These are phyloP conservation scores for Naganishia friedmannii DNA, from an alignment of 768 basidiomycete species.

Conservation along the genomic window DNA sequence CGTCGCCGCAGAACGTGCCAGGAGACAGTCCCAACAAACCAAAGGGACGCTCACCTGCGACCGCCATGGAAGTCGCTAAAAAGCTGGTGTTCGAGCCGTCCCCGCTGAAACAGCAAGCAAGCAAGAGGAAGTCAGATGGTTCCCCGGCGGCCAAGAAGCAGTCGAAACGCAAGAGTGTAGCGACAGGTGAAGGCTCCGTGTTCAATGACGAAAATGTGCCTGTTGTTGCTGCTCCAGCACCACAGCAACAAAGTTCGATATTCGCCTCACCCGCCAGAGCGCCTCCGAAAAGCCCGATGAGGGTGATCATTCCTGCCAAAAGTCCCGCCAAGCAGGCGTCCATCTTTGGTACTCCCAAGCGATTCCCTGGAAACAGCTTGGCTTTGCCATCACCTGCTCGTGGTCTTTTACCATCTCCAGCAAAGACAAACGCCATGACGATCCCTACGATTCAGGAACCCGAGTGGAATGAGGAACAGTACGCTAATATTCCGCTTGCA, in stretches of 20 bases:
- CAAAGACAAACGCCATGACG: constrained; percentile 2
- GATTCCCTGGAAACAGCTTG: constrained; percentile 15
- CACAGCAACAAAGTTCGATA: neutral
- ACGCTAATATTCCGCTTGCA: constrained; percentile 41
- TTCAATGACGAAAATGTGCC: constrained; percentile 21
- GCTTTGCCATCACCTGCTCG: constrained; percentile 28
- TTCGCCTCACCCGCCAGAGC: constrained; percentile 17
- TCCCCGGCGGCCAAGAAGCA: neutral
- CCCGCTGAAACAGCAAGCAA: constrained; percentile 16
- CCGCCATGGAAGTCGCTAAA: constrained; percentile 49
- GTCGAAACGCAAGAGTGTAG: constrained; percentile 18
- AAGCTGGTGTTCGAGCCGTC: constrained; percentile 39
- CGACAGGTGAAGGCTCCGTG: neutral
- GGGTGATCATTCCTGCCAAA: constrained; percentile 13
- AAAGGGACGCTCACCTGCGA: constrained; percentile 38
- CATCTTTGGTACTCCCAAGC: constrained; percentile 24
- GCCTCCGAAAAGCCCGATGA: constrained; percentile 13
- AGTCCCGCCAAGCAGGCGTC: constrained; percentile 13
- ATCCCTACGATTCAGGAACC: constrained; percentile 17
- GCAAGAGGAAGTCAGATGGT: constrained; percentile 23
- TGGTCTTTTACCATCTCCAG: constrained; percentile 10
- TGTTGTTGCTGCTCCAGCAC: too few species aligned
- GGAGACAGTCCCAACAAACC: constrained; percentile 31
- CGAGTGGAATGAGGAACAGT: constrained; percentile 28
- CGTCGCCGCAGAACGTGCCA: constrained; percentile 39